These are phyloP conservation scores for Trichophyton verrucosum DNA, from an alignment of 2,329 filamentous ascomycete species.

Conservation along the genomic window DNA sequence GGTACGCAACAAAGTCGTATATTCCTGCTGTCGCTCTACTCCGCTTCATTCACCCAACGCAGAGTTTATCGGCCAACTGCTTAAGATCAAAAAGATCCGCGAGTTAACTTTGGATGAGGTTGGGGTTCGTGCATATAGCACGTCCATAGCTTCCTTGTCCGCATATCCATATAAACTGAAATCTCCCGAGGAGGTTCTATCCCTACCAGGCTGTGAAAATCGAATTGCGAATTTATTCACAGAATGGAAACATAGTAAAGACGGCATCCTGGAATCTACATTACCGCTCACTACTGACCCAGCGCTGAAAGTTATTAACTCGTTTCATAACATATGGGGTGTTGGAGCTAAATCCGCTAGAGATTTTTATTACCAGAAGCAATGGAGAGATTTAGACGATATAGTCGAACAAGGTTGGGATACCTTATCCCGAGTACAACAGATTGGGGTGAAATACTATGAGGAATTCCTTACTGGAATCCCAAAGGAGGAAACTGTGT, in stretches of 20 bases:
- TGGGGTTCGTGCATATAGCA: slow-evolving; percentile 75
- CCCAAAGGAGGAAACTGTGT: slow-evolving; percentile 58
- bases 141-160: slow-evolving; percentile 67
- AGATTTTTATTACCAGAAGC: slow-evolving; percentile 62
- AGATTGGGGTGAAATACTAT: slow-evolving; percentile 90
- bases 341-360: slow-evolving; percentile 70
- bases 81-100: slow-evolving; percentile 60
- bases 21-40: slow-evolving; percentile 71
- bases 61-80: slow-evolving; percentile 59
- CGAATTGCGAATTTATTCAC: slow-evolving; percentile 69
- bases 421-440: slow-evolving; percentile 62
- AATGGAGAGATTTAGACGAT: slow-evolving; percentile 78
- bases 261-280: slow-evolving; percentile 51
- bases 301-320: slow-evolving; percentile 49
- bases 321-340: slow-evolving; percentile 85
- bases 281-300: slow-evolving; percentile 52
- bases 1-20: slow-evolving; percentile 50
- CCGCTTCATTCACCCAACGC: slow-evolving; percentile 59
- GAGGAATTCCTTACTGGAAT: slow-evolving; percentile 68
- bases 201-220: slow-evolving; percentile 64
- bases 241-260: slow-evolving; percentile 52
- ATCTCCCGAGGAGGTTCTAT: slow-evolving; percentile 31
- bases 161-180: slow-evolving; percentile 58
- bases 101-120: slow-evolving; percentile 62
- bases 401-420: slow-evolving; percentile 73